Evolutionary conservation across 2,329 filamentous ascomycete species (phyloP).

Genomic region (Stagonosporopsis rhizophila): DNA sequence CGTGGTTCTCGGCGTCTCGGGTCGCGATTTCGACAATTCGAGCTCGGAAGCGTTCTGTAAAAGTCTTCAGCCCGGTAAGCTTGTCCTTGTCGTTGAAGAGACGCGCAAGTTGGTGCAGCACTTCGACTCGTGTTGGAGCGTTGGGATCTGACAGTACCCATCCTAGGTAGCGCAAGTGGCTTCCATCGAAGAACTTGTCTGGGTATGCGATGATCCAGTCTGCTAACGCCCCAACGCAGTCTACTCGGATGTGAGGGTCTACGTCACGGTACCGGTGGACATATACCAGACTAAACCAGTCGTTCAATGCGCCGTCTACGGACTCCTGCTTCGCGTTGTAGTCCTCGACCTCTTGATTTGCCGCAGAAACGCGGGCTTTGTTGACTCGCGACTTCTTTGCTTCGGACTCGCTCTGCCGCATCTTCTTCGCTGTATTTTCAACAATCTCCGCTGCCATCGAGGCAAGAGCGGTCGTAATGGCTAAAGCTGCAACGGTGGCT

Average conservation of each 20-base stretch:
- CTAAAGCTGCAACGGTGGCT: constrained; percentile 81
- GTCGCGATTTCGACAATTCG: constrained; percentile 93
- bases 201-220: constrained; percentile 87
- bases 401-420: constrained; percentile 80
- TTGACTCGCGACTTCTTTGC: constrained; percentile 76
- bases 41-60: constrained; percentile 88
- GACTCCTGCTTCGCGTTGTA: constrained; percentile 72
- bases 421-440: constrained; percentile 74
- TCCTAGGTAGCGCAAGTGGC: constrained; percentile 90
- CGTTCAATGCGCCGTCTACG: constrained; percentile 75
- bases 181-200: constrained; percentile 86
- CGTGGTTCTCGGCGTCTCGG: constrained; percentile 79
- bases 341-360: constrained; percentile 75
- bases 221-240: constrained; percentile 86
- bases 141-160: constrained; percentile 91
- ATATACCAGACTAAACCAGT: constrained; percentile 91
- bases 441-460: constrained; percentile 74
- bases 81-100: constrained; percentile 84
- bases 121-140: constrained; percentile 78
- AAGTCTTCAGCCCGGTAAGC: constrained; percentile 78
- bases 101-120: constrained; percentile 79
- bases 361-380: constrained; percentile 76
- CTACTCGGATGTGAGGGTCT: constrained; percentile 84
- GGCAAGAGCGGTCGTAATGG: constrained; percentile 80
- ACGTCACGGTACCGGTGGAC: constrained; percentile 95